Evolutionary conservation across 441 rosid species (phyloP).

Genomic region (Adansonia rubrostipa): DNA sequence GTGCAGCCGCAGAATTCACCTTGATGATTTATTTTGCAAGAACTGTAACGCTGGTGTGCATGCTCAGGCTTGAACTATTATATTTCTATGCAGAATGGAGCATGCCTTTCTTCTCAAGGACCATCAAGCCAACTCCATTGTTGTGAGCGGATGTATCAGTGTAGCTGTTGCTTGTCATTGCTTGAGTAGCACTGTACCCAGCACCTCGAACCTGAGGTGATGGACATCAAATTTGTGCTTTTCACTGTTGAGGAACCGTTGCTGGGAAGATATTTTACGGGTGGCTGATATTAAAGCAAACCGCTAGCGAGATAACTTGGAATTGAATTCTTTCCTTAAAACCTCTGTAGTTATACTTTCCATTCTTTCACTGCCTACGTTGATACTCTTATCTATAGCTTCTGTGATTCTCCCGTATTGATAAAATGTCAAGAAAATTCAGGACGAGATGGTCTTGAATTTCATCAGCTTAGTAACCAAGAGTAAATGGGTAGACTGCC

Average conservation of each 20-base stretch:
- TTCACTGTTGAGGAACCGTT: neutral
- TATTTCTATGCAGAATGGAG: neutral
- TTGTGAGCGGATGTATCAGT: neutral
- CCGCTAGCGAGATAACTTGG: conserved; percentile 12
- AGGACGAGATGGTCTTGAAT: neutral
- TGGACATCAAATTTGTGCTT: conserved; percentile 8
- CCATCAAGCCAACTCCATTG: neutral
- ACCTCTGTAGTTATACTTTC: neutral
- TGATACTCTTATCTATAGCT: neutral
- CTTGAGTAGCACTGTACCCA: neutral
- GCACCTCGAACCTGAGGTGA: conserved; percentile 3
- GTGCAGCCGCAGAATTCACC: conserved; percentile 7
- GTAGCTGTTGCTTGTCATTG: neutral
- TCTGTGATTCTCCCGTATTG: conserved; percentile 1
- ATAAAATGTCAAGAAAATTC: neutral
- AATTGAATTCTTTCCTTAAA: neutral
- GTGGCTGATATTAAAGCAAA: conserved; percentile 30
- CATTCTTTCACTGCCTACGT: conserved; percentile 1
- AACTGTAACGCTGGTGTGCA: conserved; percentile 19
- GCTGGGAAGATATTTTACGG: conserved; percentile 11
- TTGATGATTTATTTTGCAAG: neutral
- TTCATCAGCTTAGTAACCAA: neutral
- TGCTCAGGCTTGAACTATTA: neutral
- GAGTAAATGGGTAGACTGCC: neutral
- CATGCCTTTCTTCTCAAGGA: conserved; percentile 9